Conservation (phyloP, 305 asterid genomes). For the Plantago coronopus region DNA sequence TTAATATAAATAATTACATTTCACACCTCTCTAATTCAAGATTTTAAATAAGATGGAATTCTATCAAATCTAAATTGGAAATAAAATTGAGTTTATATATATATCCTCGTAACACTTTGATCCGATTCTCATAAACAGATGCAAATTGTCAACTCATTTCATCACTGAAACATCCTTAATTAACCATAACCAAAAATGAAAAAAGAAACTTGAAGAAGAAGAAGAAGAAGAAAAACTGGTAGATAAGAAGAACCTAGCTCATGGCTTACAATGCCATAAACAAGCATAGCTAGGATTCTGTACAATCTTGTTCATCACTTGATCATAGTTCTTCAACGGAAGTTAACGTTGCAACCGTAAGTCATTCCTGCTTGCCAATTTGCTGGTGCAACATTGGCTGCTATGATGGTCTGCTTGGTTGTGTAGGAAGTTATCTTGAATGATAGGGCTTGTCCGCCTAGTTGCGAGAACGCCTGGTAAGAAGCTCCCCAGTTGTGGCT, state of each 20-base stretch:
- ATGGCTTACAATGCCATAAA: neutral
- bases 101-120: slow-evolving; percentile 10
- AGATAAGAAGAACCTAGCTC: no score
- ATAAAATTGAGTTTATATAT: neutral
- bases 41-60: no score
- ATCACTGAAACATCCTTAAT: slow-evolving; percentile 2
- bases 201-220: neutral
- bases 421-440: slow-evolving; percentile 72
- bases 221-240: no score
- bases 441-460: slow-evolving; percentile 74
- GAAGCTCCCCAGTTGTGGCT: slow-evolving; percentile 98
- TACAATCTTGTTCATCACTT: neutral
- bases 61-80: no score
- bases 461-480: slow-evolving; percentile 72
- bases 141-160: slow-evolving; percentile 20
- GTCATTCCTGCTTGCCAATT: slow-evolving; percentile 74
- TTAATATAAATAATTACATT: no score
- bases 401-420: slow-evolving; percentile 50
- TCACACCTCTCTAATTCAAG: no score
- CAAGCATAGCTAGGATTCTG: neutral
- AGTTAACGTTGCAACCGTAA: slow-evolving; percentile 48
- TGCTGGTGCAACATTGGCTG: slow-evolving; percentile 66
- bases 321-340: slow-evolving; percentile 36
- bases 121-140: slow-evolving; percentile 19
- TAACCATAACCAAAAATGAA: neutral